Evolutionary conservation across 2,329 filamentous ascomycete species (phyloP).

Genomic region (Cercospora beticola): DNA sequence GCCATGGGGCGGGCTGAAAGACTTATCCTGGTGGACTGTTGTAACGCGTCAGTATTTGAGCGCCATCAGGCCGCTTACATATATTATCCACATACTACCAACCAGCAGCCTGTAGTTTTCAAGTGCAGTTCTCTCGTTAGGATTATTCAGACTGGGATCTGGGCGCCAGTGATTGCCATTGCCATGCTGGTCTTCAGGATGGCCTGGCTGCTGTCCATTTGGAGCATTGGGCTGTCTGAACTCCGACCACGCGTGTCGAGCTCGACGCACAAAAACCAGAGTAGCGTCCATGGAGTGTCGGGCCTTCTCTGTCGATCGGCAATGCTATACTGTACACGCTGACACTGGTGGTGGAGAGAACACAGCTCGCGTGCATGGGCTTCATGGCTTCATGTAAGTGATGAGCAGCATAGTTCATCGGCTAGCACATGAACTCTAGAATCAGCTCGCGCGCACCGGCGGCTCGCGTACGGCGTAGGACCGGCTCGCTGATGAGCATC

Average conservation of each 20-base stretch:
- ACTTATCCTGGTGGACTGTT: constrained; percentile 23
- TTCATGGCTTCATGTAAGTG: neutral
- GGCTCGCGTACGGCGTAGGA: neutral
- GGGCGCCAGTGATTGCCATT: constrained; percentile 1
- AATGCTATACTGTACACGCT: neutral
- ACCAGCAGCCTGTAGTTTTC: constrained; percentile 23
- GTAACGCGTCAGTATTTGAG: neutral
- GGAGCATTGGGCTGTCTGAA: constrained; percentile 17
- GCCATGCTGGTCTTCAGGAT: constrained; percentile 1
- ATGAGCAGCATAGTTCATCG: neutral
- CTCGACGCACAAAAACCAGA: constrained; percentile 21
- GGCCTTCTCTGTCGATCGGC: neutral
- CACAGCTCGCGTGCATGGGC: neutral
- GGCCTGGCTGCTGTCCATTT: neutral
- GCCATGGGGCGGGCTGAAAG: constrained; percentile 20
- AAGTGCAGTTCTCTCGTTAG: constrained; percentile 4
- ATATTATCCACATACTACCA: constrained; percentile 18
- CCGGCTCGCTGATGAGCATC: neutral
- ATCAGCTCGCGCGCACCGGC: neutral
- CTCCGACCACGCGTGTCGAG: constrained; percentile 23
- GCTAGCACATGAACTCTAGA: neutral
- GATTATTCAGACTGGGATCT: constrained; percentile 12
- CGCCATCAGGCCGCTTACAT: neutral
- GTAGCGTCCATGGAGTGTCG: constrained; percentile 19
- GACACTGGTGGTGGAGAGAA: neutral